Percentiles rank a stretch among this genome's conserved stretches.
phyloP scores from a whole-genome alignment of 148 eudicot species.

The Vaccinium macrocarpon region DNA sequence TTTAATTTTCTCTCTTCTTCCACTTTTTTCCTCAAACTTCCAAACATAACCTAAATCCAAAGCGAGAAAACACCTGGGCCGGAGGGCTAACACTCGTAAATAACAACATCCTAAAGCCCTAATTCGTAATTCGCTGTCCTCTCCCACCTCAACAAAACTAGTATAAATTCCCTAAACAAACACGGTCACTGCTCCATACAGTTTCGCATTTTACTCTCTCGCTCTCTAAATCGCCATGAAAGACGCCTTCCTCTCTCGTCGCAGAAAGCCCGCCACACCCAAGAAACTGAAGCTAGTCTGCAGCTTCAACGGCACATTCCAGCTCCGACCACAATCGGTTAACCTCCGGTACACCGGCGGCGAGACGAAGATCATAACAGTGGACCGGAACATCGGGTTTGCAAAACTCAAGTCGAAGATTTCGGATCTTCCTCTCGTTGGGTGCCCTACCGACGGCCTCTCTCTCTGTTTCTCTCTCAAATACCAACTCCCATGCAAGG shows the following conservation, averaged over 20 bases:
- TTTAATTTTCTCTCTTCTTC: too few relatives aligned
- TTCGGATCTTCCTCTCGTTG: conserved; percentile 4
- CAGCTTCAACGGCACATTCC: conserved; percentile 28
- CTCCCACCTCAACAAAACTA: neutral
- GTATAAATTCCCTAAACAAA: neutral
- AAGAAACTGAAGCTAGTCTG: conserved; percentile 26
- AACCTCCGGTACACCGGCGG: conserved; percentile 37
- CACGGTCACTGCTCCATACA: neutral
- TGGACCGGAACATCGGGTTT: conserved; percentile 22
- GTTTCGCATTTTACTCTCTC: neutral
- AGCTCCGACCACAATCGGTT: neutral
- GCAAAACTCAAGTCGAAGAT: conserved; percentile 12
- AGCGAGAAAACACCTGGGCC: neutral
- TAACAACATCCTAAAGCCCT: neutral
- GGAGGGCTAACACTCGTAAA: neutral
- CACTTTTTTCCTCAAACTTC: too few relatives aligned
- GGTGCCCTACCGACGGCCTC: neutral
- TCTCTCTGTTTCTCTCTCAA: neutral
- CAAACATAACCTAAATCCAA: too few relatives aligned
- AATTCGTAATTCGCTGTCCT: neutral
- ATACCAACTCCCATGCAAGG: neutral
- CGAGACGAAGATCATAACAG: conserved; percentile 27
- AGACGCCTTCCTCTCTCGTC: conserved; percentile 12
- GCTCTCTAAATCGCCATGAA: conserved; percentile 15
- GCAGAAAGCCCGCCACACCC: neutral